Percentiles rank a stretch among this genome's conserved stretches.
Evolutionary conservation across 345 rosid genomes (phyloP).

Genomic region (Lenwebbia sp.): DNA sequence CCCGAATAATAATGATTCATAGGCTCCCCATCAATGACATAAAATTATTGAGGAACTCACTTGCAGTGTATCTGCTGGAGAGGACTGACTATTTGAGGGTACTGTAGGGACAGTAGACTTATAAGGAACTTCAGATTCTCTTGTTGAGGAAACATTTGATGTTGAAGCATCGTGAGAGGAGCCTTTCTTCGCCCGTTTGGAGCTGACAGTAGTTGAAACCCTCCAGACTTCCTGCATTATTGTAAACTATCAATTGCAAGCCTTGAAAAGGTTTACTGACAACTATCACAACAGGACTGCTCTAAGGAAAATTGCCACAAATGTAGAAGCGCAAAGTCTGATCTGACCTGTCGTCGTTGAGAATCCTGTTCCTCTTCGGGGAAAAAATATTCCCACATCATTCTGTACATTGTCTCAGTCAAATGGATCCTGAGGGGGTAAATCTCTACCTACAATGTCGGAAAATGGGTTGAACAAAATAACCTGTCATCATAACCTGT

Average conservation of each 20-base stretch:
- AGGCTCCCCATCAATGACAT: not conserved
- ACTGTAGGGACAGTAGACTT: slow-evolving; percentile 27
- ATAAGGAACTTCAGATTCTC: slow-evolving; percentile 53
- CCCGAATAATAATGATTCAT: not conserved
- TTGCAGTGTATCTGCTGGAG: slow-evolving; percentile 19
- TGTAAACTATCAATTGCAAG: slow-evolving; percentile 2
- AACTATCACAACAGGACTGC: not conserved
- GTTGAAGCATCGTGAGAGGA: slow-evolving; percentile 49
- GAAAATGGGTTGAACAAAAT: not conserved
- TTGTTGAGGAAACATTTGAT: slow-evolving; percentile 30
- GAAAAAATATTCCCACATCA: slow-evolving; percentile 97
- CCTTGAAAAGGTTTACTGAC: not conserved
- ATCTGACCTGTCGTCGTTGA: slow-evolving; percentile 81
- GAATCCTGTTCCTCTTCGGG: slow-evolving; percentile 98
- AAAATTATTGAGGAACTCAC: slow-evolving; percentile 16
- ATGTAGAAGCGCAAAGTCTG: not conserved
- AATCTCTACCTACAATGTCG: slow-evolving; percentile 66
- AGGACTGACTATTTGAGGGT: slow-evolving; percentile 14
- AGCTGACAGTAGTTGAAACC: slow-evolving; percentile 80
- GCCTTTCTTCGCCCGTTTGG: slow-evolving; percentile 84
- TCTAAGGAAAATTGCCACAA: not conserved
- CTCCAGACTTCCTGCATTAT: slow-evolving; percentile 85
- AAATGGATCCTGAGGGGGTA: slow-evolving; percentile 92
- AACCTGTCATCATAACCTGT: not conserved
- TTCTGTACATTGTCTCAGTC: slow-evolving; percentile 96